Evolutionary conservation across 352 stramenopile genomes (phyloP).

Genomic region (Pythium myriotylum): DNA sequence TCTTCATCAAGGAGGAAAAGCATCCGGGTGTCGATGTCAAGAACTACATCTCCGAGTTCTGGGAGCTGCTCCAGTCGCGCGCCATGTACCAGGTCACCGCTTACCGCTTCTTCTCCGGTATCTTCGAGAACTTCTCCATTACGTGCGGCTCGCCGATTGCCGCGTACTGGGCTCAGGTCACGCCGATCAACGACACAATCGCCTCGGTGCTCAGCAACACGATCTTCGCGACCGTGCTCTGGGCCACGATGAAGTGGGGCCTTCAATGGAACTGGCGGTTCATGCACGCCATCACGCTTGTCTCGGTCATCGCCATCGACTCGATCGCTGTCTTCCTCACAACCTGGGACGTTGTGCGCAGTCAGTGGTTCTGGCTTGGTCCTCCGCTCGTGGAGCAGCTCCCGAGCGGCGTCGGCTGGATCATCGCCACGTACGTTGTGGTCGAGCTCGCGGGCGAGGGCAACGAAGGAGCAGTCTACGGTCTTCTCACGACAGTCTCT

Average conservation of each 20-base stretch:
- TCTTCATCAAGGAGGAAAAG: constrained; percentile 59
- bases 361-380: constrained; percentile 24
- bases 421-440: constrained; percentile 9
- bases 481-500: constrained; percentile 36
- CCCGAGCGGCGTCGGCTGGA: constrained; percentile 17
- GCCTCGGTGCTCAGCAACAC: constrained; percentile 14
- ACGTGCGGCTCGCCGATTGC: constrained; percentile 5
- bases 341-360: constrained; percentile 29
- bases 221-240: constrained; percentile 39
- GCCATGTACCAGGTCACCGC: constrained; percentile 13
- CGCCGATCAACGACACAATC: constrained; percentile 44
- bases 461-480: too few species aligned
- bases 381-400: constrained; percentile 28
- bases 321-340: too few species aligned
- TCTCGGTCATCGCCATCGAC: too few species aligned
- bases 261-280: constrained; percentile 45
- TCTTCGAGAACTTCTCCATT: constrained; percentile 36
- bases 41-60: too few species aligned
- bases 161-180: constrained; percentile 37
- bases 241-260: constrained; percentile 42
- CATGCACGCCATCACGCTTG: too few species aligned
- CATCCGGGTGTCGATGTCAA: too few species aligned
- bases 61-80: too few species aligned
- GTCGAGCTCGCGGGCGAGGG: constrained; percentile 9
- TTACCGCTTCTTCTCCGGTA: constrained; percentile 23